Conservation (phyloP, 129 eudicot species). For the Heracleum sosnowskyi region DNA sequence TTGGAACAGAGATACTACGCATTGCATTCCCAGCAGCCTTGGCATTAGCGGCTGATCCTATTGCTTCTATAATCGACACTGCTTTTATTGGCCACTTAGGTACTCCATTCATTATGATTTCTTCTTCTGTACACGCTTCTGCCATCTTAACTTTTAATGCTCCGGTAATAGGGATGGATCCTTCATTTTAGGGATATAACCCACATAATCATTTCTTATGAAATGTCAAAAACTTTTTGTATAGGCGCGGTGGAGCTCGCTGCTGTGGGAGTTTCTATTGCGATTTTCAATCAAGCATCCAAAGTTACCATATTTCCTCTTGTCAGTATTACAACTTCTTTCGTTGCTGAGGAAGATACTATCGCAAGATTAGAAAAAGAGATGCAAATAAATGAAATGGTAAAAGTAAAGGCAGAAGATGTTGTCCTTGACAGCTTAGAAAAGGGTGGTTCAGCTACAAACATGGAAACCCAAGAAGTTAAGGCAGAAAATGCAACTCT, state of each 20-base stretch:
- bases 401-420: slow-evolving; percentile 24
- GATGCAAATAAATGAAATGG: slow-evolving; percentile 10
- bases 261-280: slow-evolving; percentile 81
- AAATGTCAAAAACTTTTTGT: background rate
- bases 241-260: slow-evolving; percentile 70
- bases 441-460: slow-evolving; percentile 1
- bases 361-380: slow-evolving; percentile 24
- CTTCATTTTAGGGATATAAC: background rate
- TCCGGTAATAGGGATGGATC: background rate
- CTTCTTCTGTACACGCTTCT: background rate
- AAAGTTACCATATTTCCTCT: slow-evolving; percentile 67
- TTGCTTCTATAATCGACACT: slow-evolving; percentile 87
- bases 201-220: background rate
- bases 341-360: slow-evolving; percentile 90
- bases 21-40: slow-evolving; percentile 82
- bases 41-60: slow-evolving; percentile 82
- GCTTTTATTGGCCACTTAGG: slow-evolving; percentile 83
- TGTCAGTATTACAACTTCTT: slow-evolving; percentile 74
- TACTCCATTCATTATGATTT: slow-evolving; percentile 12
- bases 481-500: slow-evolving; percentile 12
- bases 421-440: slow-evolving; percentile 21
- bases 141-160: background rate
- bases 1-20: slow-evolving; percentile 58
- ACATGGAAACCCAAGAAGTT: slow-evolving; percentile 7
- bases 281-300: slow-evolving; percentile 70